Conservation (phyloP, 1,139 yeast genomes). For the Protomyces gravidus region DNA sequence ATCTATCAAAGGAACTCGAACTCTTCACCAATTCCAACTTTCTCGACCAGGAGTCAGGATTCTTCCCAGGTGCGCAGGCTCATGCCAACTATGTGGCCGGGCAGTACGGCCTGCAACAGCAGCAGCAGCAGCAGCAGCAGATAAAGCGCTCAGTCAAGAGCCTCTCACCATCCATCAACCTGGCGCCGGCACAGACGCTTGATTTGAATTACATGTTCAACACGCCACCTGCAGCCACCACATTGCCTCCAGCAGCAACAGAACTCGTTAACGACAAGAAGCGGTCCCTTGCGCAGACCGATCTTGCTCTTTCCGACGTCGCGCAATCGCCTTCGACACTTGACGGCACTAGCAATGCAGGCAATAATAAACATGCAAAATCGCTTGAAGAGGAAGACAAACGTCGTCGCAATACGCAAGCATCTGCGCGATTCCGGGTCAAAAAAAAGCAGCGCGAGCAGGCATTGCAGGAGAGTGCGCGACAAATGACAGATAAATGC, state of each 20-base stretch:
- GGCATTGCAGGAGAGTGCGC: constrained; percentile 68
- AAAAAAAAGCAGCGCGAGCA: constrained; percentile 80
- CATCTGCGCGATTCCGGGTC: constrained; percentile 72
- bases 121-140: neutral
- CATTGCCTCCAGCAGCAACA: neutral
- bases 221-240: neutral
- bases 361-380: neutral
- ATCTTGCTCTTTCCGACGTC: neutral
- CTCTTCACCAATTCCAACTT: constrained; percentile 25
- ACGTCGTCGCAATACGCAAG: constrained; percentile 72
- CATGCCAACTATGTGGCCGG: neutral
- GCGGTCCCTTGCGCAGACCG: neutral
- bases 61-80: neutral
- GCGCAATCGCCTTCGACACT: constrained; percentile 5
- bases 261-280: neutral
- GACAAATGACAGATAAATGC: constrained; percentile 59
- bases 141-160: neutral
- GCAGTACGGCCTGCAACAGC: neutral
- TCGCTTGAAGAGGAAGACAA: constrained; percentile 53
- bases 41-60: constrained; percentile 10
- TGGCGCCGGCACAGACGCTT: neutral
- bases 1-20: constrained; percentile 19
- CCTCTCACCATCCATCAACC: neutral
- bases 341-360: constrained; percentile 1
- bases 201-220: neutral